These are phyloP conservation scores for Fabrea salina DNA, from an alignment of 169 alveolate genomes.

Conservation along the genomic window DNA sequence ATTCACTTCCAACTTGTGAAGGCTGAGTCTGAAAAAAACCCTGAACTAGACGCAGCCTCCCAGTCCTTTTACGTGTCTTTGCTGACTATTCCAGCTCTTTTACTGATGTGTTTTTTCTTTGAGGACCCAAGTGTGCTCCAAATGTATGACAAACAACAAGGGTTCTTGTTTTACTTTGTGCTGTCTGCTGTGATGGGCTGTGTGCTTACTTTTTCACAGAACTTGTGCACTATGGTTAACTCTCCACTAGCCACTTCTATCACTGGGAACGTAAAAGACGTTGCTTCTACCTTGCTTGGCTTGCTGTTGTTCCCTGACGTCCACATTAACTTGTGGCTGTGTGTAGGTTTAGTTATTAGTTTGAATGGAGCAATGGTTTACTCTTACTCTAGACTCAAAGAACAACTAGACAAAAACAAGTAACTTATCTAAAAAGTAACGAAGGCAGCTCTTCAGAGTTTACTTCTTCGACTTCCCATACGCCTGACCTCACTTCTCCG, in stretches of 20 bases:
- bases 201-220: slow-evolving; percentile 15
- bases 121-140: not conserved
- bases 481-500: slow-evolving; percentile 24
- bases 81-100: slow-evolving; percentile 1
- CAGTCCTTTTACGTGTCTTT: not conserved
- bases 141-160: not conserved
- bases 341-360: not conserved
- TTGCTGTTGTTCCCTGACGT: slow-evolving; percentile 18
- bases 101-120: not conserved
- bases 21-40: not conserved
- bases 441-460: too few species aligned
- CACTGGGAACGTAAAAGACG: slow-evolving; percentile 24
- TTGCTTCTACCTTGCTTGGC: not conserved
- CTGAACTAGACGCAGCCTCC: slow-evolving; percentile 11
- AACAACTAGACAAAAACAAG: not conserved
- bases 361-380: slow-evolving; percentile 21
- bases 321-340: not conserved
- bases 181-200: not conserved
- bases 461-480: not conserved
- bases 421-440: too few species aligned
- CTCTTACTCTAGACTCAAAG: not conserved
- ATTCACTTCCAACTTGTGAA: slow-evolving; percentile 1
- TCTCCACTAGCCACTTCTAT: slow-evolving; percentile 22
- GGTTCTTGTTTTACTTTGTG: not conserved
- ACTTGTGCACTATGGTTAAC: not conserved